Percentiles rank a stretch among this genome's conserved stretches.
phyloP scores from a whole-genome alignment of 352 stramenopile genomes.

The Phytophthora sansomeana region DNA sequence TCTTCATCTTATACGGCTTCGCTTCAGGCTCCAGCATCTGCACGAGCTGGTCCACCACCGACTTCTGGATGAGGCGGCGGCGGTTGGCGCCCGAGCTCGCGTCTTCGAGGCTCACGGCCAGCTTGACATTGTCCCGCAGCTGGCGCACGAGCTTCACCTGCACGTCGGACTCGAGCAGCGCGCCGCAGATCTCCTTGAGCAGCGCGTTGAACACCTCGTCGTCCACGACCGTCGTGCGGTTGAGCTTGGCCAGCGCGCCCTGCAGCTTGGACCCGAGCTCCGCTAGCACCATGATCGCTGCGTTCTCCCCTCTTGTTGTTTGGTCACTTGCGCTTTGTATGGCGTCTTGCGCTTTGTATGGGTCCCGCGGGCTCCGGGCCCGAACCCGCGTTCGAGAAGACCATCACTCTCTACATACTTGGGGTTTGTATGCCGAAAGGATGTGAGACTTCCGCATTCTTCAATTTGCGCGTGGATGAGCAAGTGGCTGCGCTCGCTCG shows the following conservation, averaged over 20 bases:
- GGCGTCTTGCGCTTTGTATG: conserved; percentile 12
- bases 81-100: conserved; percentile 81
- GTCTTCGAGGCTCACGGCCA: conserved; percentile 87
- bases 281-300: conserved; percentile 85
- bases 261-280: conserved; percentile 91
- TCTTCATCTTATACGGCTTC: conserved; percentile 92
- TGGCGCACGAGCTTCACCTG: conserved; percentile 91
- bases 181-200: conserved; percentile 92
- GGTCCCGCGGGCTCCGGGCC: neutral
- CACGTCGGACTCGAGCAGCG: conserved; percentile 91
- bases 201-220: conserved; percentile 91
- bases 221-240: conserved; percentile 89
- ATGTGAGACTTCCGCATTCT: conserved; percentile 6
- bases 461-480: conserved; percentile 35
- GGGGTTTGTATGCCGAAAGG: neutral
- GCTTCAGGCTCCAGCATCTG: conserved; percentile 89
- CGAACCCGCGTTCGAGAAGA: neutral
- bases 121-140: conserved; percentile 91
- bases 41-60: conserved; percentile 91
- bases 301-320: conserved; percentile 1
- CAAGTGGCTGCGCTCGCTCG: conserved; percentile 37
- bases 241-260: conserved; percentile 87
- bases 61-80: conserved; percentile 91
- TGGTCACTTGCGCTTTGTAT: conserved; percentile 8
- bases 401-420: conserved; percentile 13